phyloP scores from a whole-genome alignment of 352 stramenopile species.

The Phytopythium delawarense region DNA sequence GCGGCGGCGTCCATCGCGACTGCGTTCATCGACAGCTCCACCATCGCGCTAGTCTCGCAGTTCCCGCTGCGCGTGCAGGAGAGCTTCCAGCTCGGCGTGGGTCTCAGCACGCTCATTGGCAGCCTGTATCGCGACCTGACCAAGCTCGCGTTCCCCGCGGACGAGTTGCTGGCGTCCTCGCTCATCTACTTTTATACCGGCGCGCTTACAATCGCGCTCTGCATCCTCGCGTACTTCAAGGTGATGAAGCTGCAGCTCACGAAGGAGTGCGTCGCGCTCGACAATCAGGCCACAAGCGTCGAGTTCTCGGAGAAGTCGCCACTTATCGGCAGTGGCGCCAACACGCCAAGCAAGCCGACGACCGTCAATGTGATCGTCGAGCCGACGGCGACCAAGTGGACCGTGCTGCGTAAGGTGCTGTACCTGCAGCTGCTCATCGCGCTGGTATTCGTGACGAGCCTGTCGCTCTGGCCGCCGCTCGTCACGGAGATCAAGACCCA shows the following conservation, averaged over 20 bases:
- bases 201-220: conserved; percentile 72
- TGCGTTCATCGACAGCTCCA: conserved; percentile 79
- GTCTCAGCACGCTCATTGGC: conserved; percentile 74
- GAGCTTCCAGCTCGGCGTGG: conserved; percentile 80
- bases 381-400: conserved; percentile 53
- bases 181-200: conserved; percentile 85
- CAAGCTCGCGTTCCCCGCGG: conserved; percentile 67
- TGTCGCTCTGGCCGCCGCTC: conserved; percentile 75
- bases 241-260: conserved; percentile 55
- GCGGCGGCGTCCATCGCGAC: conserved; percentile 66
- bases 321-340: conserved; percentile 21
- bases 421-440: conserved; percentile 64
- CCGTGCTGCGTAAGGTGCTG: conserved; percentile 61
- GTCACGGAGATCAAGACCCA: conserved; percentile 81
- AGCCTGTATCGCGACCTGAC: conserved; percentile 80
- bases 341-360: conserved; percentile 4
- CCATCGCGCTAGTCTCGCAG: conserved; percentile 77
- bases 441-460: conserved; percentile 63
- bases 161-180: conserved; percentile 59
- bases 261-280: conserved; percentile 37
- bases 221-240: conserved; percentile 72
- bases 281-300: conserved; percentile 26
- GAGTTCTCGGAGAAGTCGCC: conserved; percentile 55
- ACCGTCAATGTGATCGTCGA: neutral
- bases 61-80: conserved; percentile 76